Evolutionary conservation across 202 grass and related monocot species (phyloP), one percentile per base, ranked within the genome.

Genomic region (Alloteropsis angusta): DNA sequence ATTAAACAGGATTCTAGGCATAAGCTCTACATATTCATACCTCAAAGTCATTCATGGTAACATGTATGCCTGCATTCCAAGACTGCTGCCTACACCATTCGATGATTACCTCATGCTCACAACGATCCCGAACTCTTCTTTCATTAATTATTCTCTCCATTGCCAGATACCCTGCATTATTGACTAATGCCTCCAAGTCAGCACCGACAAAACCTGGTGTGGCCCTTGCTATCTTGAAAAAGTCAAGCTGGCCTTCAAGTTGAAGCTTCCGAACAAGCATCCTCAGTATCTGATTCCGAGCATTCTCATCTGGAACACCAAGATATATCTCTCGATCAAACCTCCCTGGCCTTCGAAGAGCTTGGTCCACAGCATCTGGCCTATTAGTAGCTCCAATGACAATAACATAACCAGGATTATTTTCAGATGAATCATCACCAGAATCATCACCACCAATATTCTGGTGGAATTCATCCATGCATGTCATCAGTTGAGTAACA

Each of bases 201-300:
- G 91, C 90, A 41, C 93, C 93, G 78, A 97, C 93, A 91, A 91
- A 97, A 15, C 93, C 89, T 81, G 94, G 77, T 16, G 94, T 93
- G 9, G 82, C 78, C 65, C 91, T 84, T 25, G 94, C 91, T 60
- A 97, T 92, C 61, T 97, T 93, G 76, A 90, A 93, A 19, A 90
- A 62, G 21, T 97, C 88, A 75, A 97, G 76, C 21, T 86, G 46
- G 15, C 90, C 91, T 62, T 93, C 86, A 57, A 90, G 68, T 84
- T 68, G 84, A 77, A 97, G 88, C 65, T 61, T 86, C 68, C 60
- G 67, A 45, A 80, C 82, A 59, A 97, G 87, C 77, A 83, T 87
- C 22, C 11, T 87, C 30, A 97, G 69, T 61, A 97, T 93, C 66
- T 93, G 85, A 64, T 83, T 75, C 36, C 94, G 76, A 76, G 82